A percentile compares a stretch with the other conserved stretches of the same genome.
Evolutionary conservation across 306 rosid species (phyloP).

Genomic region (Corylus heterophylla): DNA sequence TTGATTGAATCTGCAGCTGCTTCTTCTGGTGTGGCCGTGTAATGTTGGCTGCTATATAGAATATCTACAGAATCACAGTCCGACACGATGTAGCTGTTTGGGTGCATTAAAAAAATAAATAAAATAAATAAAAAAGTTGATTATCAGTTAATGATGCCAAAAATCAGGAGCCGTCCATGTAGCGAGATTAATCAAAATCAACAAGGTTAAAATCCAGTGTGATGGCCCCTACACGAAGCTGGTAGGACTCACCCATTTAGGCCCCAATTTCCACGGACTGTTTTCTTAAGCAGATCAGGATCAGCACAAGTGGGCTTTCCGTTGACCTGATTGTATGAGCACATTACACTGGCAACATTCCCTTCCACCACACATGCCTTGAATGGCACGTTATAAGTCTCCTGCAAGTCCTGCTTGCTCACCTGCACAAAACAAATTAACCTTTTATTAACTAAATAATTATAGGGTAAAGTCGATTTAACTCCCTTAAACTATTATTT

Average conservation of each 20-base stretch:
- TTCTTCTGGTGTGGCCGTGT: conserved; percentile 69
- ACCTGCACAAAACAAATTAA: conserved; percentile 43
- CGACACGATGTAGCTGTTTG: conserved; percentile 77
- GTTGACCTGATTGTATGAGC: conserved; percentile 95
- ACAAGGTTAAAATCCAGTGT: background rate
- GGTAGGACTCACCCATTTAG: conserved; percentile 66
- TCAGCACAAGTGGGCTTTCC: conserved; percentile 97
- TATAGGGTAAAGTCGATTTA: too few species aligned
- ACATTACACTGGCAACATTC: conserved; percentile 89
- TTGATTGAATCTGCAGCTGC: conserved; percentile 70
- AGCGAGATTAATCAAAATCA: background rate
- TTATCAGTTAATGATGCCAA: too few species aligned
- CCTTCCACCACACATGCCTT: conserved; percentile 83
- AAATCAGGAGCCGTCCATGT: background rate
- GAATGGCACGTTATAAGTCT: conserved; percentile 85
- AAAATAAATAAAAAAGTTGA: too few species aligned
- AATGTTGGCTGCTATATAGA: conserved; percentile 68
- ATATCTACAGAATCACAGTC: conserved; percentile 92
- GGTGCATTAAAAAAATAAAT: background rate
- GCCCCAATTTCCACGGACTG: conserved; percentile 78
- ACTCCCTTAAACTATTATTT: too few species aligned
- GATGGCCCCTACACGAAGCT: too few species aligned
- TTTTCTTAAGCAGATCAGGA: conserved; percentile 67
- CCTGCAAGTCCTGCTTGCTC: conserved; percentile 79
- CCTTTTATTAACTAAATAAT: too few species aligned